phyloP scores from a whole-genome alignment of 805 yeast genomes.

The Ogataea glucozyma region DNA sequence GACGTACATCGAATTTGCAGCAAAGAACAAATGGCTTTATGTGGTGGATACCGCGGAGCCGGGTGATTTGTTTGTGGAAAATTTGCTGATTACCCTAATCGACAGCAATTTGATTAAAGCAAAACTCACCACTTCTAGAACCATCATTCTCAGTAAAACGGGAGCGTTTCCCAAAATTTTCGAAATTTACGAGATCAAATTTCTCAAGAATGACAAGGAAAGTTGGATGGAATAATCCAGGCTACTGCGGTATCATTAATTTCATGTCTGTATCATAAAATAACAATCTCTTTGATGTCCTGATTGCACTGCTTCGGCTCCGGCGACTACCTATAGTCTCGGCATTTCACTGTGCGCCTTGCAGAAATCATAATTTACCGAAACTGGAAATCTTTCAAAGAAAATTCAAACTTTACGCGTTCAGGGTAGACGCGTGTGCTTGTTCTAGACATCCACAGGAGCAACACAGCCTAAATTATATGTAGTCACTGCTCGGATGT shows the following conservation, averaged over 20 bases:
- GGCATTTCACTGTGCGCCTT: no score
- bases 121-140: constrained; percentile 38
- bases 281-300: not conserved
- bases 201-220: constrained; percentile 26
- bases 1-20: constrained; percentile 11
- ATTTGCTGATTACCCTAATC: constrained; percentile 49
- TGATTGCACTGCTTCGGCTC: not conserved
- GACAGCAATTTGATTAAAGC: constrained; percentile 57
- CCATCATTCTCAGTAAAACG: constrained; percentile 32
- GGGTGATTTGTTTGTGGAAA: constrained; percentile 49
- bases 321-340: not conserved
- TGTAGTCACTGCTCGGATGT: no score
- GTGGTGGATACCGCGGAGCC: constrained; percentile 17
- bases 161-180: constrained; percentile 32
- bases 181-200: constrained; percentile 24
- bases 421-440: no score
- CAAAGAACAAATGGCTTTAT: constrained; percentile 24
- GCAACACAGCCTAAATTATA: no score
- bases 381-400: not conserved
- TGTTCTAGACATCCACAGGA: constrained; percentile 6
- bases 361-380: constrained; percentile 5
- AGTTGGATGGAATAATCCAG: constrained; percentile 33
- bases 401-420: no score
- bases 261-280: not conserved
- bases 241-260: no score